Evolutionary conservation across 108 stramenopile species (phyloP).

Genomic region (Aurantiochytrium sp.): DNA sequence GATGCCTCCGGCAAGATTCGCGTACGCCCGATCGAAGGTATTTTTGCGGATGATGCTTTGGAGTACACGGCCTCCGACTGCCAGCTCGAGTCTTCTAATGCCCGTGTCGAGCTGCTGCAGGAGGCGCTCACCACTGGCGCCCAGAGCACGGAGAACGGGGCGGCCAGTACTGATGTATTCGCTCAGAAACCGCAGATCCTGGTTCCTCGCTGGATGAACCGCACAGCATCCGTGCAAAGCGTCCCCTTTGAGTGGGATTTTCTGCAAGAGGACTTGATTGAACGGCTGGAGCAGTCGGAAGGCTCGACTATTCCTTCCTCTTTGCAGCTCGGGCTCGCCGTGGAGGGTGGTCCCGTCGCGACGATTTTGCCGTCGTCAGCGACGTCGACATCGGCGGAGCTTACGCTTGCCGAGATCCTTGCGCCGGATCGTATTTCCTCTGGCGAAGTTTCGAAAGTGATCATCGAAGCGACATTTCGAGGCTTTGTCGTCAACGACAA

Average conservation of each 20-base stretch:
- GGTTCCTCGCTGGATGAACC: not conserved
- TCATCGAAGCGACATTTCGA: not conserved
- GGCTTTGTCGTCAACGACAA: not conserved
- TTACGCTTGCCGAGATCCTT: not conserved
- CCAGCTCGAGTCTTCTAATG: not conserved
- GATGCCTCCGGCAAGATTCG: not conserved
- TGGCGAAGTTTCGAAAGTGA: not conserved
- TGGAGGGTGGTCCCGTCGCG: not conserved
- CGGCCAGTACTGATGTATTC: not conserved
- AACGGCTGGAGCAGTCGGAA: not conserved
- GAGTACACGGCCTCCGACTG: not conserved
- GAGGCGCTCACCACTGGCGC: no score
- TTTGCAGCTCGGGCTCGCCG: not conserved
- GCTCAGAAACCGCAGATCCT: not conserved
- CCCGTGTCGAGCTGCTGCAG: not conserved
- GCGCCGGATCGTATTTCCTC: not conserved
- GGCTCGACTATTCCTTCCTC: not conserved
- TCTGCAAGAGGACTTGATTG: not conserved
- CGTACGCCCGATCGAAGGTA: not conserved
- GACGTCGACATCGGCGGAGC: not conserved
- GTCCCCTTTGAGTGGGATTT: not conserved
- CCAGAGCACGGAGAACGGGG: no score
- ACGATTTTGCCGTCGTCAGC: not conserved
- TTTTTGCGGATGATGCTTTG: not conserved
- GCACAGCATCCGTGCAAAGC: not conserved